These are phyloP conservation scores for Tephrocybe rancida DNA, from an alignment of 768 basidiomycete genomes.

Conservation along the genomic window DNA sequence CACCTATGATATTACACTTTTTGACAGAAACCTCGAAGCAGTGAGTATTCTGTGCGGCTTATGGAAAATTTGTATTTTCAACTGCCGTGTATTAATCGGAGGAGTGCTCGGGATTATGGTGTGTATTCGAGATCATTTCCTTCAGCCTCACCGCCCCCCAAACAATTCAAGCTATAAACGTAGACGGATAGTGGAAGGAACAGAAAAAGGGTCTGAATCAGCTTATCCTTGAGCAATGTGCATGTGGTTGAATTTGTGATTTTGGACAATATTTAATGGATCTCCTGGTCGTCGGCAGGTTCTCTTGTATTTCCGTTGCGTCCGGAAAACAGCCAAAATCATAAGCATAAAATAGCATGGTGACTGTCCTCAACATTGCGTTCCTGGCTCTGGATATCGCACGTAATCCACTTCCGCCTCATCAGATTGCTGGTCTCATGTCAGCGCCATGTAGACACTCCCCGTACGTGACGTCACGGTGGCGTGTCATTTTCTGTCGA, in stretches of 20 bases:
- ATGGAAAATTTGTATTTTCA: background rate
- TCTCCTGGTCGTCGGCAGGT: constrained; percentile 11
- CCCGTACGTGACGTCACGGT: constrained; percentile 17
- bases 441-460: constrained; percentile 14
- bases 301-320: constrained; percentile 29
- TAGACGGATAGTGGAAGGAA: constrained; percentile 14
- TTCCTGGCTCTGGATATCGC: constrained; percentile 27
- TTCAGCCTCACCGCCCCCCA: constrained; percentile 24
- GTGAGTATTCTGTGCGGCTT: background rate
- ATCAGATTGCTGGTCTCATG: background rate
- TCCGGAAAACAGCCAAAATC: background rate
- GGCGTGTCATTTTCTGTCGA: background rate
- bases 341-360: constrained; percentile 18
- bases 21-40: background rate
- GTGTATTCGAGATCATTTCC: constrained; percentile 27
- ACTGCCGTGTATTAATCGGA: constrained; percentile 14
- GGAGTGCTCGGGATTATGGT: constrained; percentile 28
- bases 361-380: constrained; percentile 24
- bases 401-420: constrained; percentile 5
- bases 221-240: constrained; percentile 31
- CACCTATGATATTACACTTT: background rate
- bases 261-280: background rate
- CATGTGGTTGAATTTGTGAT: background rate
- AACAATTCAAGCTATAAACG: constrained; percentile 24
- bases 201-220: constrained; percentile 22